Evolutionary conservation across 2,329 filamentous ascomycete genomes (phyloP), one percentile per base, ranked within the genome.

Genomic region (Trichoderma sp.): DNA sequence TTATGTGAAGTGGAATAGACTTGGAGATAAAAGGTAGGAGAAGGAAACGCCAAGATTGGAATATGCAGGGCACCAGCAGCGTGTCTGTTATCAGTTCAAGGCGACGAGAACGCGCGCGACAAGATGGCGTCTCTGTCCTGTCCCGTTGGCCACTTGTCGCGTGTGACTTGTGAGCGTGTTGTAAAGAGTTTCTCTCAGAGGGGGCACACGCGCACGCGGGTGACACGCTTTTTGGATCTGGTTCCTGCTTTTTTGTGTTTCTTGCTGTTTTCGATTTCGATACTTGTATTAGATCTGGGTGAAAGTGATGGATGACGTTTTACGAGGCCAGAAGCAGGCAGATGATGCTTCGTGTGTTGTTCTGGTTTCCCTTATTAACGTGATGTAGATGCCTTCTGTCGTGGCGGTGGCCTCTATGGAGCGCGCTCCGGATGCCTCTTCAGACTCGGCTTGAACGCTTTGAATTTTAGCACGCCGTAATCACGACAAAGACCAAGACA

Each of bases 201-300:
- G 34, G n/a, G 30, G 14, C 58, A 62, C 58, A 62, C 58, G 48
- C 58, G 58, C n/a, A 62, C 58, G 45, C 58, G 58, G 48, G 34
- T 39, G 30, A 62, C 58, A 52, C 58, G 58, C 39, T 45, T 43
- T 62, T 19, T 48, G 3, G 12, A 39, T 39, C 34, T 39, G 26
- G 0, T 44, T 5, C 44, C 41, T 39, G 17, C 30, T 41, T 39
- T 39, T 39, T 12, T 39, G 21, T 14, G 30, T 41, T 26, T 5
- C 26, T 3, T 26, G 17, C 15, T 43, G 10, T 19, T 5, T 6
- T 47, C 21, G 52, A 45, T 34, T 34, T 10, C 2, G 28, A 30
- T 9, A 26, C 45, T 7, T 17, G 26, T 24, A 50, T 44, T 51
- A 7, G 14, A 9, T 48, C 34, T 59, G 56, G 56, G 34, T 39